These are phyloP conservation scores for Bruguiera gymnorhiza DNA, from an alignment of 345 rosid genomes.

Conservation along the genomic window DNA sequence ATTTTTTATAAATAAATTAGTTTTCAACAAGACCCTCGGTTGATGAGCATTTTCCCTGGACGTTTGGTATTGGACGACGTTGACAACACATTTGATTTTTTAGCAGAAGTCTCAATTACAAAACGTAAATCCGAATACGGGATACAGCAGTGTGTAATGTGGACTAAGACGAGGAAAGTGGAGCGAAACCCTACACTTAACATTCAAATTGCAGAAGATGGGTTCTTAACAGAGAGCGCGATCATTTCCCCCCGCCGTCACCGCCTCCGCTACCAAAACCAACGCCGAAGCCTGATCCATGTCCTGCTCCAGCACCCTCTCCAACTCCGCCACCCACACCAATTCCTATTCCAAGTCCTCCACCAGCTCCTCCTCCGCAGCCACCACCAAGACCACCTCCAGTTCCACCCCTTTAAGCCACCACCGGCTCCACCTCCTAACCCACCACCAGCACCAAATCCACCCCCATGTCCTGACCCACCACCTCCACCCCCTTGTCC, in stretches of 20 bases:
- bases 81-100: no score
- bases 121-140: no score
- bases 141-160: no score
- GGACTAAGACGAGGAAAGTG: no score
- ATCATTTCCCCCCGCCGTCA: slow-evolving; percentile 20
- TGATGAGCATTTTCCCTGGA: no score
- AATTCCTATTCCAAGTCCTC: neutral
- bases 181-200: no score
- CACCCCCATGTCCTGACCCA: slow-evolving; percentile 37
- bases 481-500: slow-evolving; percentile 44
- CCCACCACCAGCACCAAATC: slow-evolving; percentile 41
- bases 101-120: no score
- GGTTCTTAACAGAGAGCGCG: slow-evolving; percentile 4
- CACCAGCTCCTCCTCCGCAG: slow-evolving; percentile 8
- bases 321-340: slow-evolving; percentile 4
- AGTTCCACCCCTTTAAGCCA: slow-evolving; percentile 3
- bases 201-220: no score
- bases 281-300: slow-evolving; percentile 5
- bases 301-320: neutral
- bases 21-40: no score
- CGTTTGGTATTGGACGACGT: no score
- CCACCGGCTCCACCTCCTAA: neutral
- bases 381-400: slow-evolving; percentile 8
- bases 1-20: no score
- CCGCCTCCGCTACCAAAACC: slow-evolving; percentile 12